phyloP scores from a whole-genome alignment of 352 stramenopile genomes.

The Pythium scleroteichum region DNA sequence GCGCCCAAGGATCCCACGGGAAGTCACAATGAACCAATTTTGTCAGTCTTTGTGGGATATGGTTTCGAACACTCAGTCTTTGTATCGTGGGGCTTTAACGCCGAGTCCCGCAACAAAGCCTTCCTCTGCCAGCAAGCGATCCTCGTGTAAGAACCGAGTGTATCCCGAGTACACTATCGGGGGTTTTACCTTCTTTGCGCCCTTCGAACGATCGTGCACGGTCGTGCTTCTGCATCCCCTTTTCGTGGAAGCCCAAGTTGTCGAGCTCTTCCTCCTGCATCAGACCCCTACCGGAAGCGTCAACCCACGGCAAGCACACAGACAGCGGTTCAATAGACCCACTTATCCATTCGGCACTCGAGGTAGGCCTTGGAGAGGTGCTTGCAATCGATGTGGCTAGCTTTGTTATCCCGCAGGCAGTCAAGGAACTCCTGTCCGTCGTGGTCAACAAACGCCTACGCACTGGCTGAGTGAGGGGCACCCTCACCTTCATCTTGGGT shows the following conservation, averaged over 20 bases:
- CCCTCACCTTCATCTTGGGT: slow-evolving; percentile 76
- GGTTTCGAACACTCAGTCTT: too few species aligned
- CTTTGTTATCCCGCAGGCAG: slow-evolving; percentile 81
- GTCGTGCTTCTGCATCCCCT: slow-evolving; percentile 69
- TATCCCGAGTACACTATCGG: not conserved
- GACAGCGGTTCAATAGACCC: slow-evolving; percentile 17
- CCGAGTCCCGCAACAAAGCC: slow-evolving; percentile 82
- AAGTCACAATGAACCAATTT: not conserved
- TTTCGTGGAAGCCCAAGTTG: slow-evolving; percentile 78
- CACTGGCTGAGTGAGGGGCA: too few species aligned
- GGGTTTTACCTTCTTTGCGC: slow-evolving; percentile 60
- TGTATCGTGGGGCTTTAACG: slow-evolving; percentile 72
- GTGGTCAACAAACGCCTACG: too few species aligned
- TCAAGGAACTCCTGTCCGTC: slow-evolving; percentile 63
- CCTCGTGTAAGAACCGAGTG: not conserved
- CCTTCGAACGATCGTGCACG: slow-evolving; percentile 53
- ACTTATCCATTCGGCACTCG: slow-evolving; percentile 91
- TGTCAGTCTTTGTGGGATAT: too few species aligned
- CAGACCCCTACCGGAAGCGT: slow-evolving; percentile 46
- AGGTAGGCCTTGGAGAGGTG: slow-evolving; percentile 86
- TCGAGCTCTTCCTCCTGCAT: slow-evolving; percentile 88
- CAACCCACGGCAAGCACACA: not conserved
- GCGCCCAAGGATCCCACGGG: not conserved
- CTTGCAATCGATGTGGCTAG: slow-evolving; percentile 90
- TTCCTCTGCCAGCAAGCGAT: slow-evolving; percentile 38